phyloP scores from a whole-genome alignment of 441 rosid species.

The Aquilaria agallochum region DNA sequence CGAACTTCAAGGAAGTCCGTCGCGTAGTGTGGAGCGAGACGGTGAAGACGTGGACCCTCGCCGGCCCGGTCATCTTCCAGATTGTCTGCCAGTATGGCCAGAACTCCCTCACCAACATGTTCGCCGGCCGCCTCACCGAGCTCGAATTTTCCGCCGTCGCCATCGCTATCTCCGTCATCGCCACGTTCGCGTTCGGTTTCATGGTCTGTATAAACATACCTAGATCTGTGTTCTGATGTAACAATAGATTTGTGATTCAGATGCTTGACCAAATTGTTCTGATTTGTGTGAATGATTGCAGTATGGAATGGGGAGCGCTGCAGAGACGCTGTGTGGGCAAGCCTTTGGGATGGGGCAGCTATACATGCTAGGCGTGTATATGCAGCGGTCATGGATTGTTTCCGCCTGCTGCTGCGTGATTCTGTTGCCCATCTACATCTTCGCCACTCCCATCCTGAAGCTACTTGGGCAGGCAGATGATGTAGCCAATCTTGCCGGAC shows the following conservation, averaged over 20 bases:
- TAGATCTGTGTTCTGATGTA: no score
- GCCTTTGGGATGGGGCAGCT: constrained; percentile 48
- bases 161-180: constrained; percentile 11
- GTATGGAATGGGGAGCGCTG: constrained; percentile 60
- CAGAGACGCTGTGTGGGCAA: constrained; percentile 60
- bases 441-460: constrained; percentile 24
- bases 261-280: no score
- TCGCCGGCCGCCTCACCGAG: constrained; percentile 13
- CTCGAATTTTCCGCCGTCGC: constrained; percentile 19
- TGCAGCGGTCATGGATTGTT: constrained; percentile 47
- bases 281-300: background rate
- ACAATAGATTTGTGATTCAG: no score
- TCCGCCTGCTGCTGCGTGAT: constrained; percentile 25
- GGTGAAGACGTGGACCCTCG: constrained; percentile 34
- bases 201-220: no score
- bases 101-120: background rate
- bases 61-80: no score
- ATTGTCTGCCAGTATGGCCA: no score
- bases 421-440: constrained; percentile 31
- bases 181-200: constrained; percentile 8
- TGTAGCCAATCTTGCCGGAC: constrained; percentile 25
- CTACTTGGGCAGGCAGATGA: constrained; percentile 25
- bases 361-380: constrained; percentile 44
- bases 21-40: constrained; percentile 46
- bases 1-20: constrained; percentile 34